A percentile compares a stretch with the other conserved stretches of the same genome.
Evolutionary conservation across 164 flowering plant genomes (phyloP).

Genomic region (Warburgia ugandensis): DNA sequence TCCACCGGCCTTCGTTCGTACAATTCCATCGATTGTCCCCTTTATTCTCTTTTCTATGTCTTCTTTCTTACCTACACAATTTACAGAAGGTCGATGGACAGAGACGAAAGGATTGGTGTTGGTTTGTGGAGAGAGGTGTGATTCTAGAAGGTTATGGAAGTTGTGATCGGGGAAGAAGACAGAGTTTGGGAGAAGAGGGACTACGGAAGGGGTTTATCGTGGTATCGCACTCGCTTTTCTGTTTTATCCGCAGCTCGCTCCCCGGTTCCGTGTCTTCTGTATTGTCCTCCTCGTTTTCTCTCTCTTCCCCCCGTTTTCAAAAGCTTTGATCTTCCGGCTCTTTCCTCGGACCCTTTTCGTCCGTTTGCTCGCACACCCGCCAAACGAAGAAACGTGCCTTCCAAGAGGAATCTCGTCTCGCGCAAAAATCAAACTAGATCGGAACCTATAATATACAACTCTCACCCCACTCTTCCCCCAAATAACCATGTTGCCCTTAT

Average conservation of each 20-base stretch:
- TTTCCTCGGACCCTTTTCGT: too few relatives aligned
- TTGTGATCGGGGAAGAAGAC: conserved; percentile 2
- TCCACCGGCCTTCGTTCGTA: conserved; percentile 38
- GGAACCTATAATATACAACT: background rate
- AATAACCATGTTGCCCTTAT: background rate
- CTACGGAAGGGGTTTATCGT: conserved; percentile 1
- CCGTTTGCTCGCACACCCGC: conserved; percentile 21
- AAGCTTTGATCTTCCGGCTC: conserved; percentile 8
- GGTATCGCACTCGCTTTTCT: background rate
- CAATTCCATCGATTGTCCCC: conserved; percentile 55
- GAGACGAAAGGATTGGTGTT: background rate
- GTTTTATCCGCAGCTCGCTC: background rate
- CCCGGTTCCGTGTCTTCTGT: background rate
- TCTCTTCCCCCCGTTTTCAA: conserved; percentile 4
- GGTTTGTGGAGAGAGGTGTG: background rate
- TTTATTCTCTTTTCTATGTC: too few relatives aligned
- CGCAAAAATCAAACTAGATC: background rate
- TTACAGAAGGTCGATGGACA: too few relatives aligned
- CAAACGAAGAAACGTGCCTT: conserved; percentile 6
- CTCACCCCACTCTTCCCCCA: background rate
- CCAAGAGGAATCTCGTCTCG: background rate
- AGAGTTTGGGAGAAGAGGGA: background rate
- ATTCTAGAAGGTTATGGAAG: conserved; percentile 5
- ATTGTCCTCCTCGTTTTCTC: background rate
- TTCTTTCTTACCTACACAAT: too few relatives aligned